Evolutionary conservation across 352 stramenopile species (phyloP).

Genomic region (Nothophytophthora sp.): DNA sequence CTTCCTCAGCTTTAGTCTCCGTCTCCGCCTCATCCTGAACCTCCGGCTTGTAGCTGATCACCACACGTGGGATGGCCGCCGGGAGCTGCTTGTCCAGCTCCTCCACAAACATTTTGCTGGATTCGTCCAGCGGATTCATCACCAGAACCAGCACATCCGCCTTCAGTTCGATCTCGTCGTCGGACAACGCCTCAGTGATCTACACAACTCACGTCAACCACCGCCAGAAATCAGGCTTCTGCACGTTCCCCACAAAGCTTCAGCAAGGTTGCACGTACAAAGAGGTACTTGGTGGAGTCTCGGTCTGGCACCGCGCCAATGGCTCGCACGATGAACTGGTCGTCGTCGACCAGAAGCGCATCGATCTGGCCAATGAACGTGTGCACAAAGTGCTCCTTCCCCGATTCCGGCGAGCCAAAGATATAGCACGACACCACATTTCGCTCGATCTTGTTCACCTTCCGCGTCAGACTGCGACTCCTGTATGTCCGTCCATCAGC

Average conservation of each 20-base stretch:
- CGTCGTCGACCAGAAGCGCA: slow-evolving; percentile 18
- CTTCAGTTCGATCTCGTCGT: slow-evolving; percentile 67
- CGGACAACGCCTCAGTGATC: slow-evolving; percentile 65
- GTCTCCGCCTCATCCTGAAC: slow-evolving; percentile 10
- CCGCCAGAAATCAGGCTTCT: background rate
- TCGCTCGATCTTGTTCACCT: slow-evolving; percentile 58
- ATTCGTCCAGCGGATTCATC: slow-evolving; percentile 54
- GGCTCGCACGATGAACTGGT: slow-evolving; percentile 43
- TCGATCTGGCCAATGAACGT: slow-evolving; percentile 53
- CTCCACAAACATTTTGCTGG: slow-evolving; percentile 47
- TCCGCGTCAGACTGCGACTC: slow-evolving; percentile 55
- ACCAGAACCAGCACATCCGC: slow-evolving; percentile 76
- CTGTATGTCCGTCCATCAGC: too few species aligned
- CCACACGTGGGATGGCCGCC: slow-evolving; percentile 52
- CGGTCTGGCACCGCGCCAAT: slow-evolving; percentile 60
- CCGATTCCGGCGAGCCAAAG: slow-evolving; percentile 40
- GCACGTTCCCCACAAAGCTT: background rate
- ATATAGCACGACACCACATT: slow-evolving; percentile 79
- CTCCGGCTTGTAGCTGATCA: slow-evolving; percentile 54
- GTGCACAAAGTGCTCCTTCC: slow-evolving; percentile 58
- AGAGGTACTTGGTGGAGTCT: slow-evolving; percentile 62
- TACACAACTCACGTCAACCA: slow-evolving; percentile 19
- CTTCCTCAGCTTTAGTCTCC: slow-evolving; percentile 14
- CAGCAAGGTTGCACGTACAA: slow-evolving; percentile 36
- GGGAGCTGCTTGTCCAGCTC: slow-evolving; percentile 60